phyloP scores from a whole-genome alignment of 2,329 filamentous ascomycete species.

The Sordariomycetes sp. region DNA sequence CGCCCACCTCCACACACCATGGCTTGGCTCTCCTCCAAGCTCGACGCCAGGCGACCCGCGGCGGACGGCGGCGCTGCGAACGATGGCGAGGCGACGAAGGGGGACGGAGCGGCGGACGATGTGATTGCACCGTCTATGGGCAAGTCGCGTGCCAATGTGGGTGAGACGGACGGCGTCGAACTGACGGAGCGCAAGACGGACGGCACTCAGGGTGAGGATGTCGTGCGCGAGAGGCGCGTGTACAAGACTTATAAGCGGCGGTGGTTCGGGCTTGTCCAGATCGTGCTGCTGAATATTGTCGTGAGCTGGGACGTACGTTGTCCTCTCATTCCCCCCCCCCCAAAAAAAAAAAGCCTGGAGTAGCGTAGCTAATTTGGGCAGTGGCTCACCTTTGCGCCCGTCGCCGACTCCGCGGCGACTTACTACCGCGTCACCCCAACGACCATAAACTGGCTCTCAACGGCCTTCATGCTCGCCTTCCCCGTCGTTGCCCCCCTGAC shows the following conservation, averaged over 20 bases:
- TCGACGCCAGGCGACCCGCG: background rate
- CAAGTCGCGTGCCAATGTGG: background rate
- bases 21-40: background rate
- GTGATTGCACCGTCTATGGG: background rate
- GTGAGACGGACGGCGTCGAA: background rate
- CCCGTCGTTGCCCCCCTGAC: conserved; percentile 56
- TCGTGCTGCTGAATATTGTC: conserved; percentile 81
- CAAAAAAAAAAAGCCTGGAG: no score
- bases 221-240: background rate
- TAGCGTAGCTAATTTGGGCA: conserved; percentile 16
- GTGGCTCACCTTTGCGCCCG: conserved; percentile 89
- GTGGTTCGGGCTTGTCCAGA: conserved; percentile 75
- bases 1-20: background rate
- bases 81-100: background rate
- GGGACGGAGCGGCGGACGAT: background rate
- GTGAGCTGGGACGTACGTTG: conserved; percentile 86
- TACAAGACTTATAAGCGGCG: conserved; percentile 61
- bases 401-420: conserved; percentile 57
- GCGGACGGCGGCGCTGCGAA: background rate
- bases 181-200: background rate
- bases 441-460: conserved; percentile 87
- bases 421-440: conserved; percentile 68
- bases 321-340: background rate
- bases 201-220: background rate
- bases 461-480: conserved; percentile 76